phyloP scores from a whole-genome alignment of 2,329 filamentous ascomycete species.

The Cladosporium austrohemisphaericum region DNA sequence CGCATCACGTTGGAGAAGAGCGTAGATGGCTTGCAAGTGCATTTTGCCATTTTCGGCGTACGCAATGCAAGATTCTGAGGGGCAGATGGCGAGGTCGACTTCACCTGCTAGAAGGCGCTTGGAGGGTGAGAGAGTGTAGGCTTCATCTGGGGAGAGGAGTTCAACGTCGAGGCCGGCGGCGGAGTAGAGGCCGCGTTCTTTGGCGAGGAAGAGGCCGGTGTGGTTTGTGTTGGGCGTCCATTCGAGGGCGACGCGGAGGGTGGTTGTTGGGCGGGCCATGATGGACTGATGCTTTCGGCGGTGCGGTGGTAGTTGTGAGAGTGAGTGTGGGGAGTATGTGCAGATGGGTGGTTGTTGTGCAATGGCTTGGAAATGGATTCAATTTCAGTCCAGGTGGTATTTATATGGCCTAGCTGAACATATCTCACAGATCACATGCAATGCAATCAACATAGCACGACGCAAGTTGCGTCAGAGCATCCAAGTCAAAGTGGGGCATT shows the following conservation, averaged over 20 bases:
- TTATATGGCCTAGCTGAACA: no score
- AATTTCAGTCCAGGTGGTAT: no score
- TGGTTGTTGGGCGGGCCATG: conserved; percentile 9
- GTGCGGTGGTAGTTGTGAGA: neutral
- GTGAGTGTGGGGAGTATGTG: no score
- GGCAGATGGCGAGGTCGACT: conserved; percentile 32
- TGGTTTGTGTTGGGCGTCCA: conserved; percentile 36
- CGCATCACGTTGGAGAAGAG: conserved; percentile 33
- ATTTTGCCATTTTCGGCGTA: conserved; percentile 31
- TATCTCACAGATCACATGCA: no score
- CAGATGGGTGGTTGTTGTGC: no score
- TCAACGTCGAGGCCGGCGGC: conserved; percentile 25
- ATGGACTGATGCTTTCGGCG: neutral
- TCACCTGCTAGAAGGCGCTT: conserved; percentile 26
- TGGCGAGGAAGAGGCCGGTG: conserved; percentile 30
- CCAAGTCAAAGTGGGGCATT: no score
- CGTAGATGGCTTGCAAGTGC: conserved; percentile 32
- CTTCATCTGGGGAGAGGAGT: conserved; percentile 27
- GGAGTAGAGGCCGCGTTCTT: conserved; percentile 24
- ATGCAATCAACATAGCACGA: no score
- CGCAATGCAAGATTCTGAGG: conserved; percentile 32
- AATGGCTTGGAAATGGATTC: no score
- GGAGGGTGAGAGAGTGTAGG: conserved; percentile 31
- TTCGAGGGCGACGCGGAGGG: conserved; percentile 31
- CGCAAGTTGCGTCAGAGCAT: no score